Evolutionary conservation across 257 asterid species (phyloP), one percentile per base, ranked within the genome.

Genomic region (Nicotiana tabacum): DNA sequence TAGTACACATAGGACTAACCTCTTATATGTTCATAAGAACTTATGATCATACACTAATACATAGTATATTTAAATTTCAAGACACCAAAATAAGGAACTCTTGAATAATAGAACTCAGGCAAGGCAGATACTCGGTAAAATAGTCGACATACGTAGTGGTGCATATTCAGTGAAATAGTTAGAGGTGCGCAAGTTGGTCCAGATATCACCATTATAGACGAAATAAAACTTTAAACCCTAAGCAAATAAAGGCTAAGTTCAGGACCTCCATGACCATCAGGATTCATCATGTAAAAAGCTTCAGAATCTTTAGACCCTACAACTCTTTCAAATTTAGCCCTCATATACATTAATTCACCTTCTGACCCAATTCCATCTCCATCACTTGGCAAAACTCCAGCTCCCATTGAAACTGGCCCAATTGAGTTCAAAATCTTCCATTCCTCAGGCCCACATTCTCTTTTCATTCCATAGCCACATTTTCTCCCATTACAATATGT

Each of bases 271-370:
- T 90, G 89, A 2, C 98, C 91, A 85, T 96, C 99, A 4, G 99
- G 99, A 81, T 91, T 96, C 94, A 94, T 96, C 98, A 96, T 96
- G 88, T 96, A 96, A 79, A 94, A 96, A 9, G 98, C 98, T 78
- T 96, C 98, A 1, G 98, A 96, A 84, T 96, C 99, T 85, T 92
- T 96, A 43, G 97, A 89, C 30, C 99, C 98, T 5, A 90, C 97
- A 56, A 96, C 99, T 78, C 98, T 89, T 85, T 96, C 99, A 86
- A 96, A 96, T 90, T 84, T 91, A 3, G 99, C 99, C 80, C 98
- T 83, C 98, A 96, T 96, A 9, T 96, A 96, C 99, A 94, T 96
- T 58, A 94, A 77, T 83, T 93, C 98, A 6, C 99, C 98, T 18
- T 87, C 96, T 0, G 70, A 37, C 5, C 86, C 92, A 6, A 77